These are phyloP conservation scores for Litchi chinensis DNA, from an alignment of 345 rosid species.

Conservation along the genomic window DNA sequence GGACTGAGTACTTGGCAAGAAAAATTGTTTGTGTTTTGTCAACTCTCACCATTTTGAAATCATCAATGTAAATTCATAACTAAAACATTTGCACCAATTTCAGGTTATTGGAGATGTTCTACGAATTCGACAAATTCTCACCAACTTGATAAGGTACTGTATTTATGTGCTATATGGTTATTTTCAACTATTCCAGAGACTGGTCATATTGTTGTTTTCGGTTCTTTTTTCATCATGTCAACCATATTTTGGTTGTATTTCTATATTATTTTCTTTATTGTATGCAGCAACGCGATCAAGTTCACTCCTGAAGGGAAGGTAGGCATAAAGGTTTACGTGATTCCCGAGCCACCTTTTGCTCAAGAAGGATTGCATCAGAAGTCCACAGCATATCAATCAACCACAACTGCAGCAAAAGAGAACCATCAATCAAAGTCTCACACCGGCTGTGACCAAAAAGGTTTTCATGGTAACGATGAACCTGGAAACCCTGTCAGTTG, in stretches of 20 bases:
- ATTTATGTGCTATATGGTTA: background rate
- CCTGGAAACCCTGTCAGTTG: slow-evolving; percentile 29
- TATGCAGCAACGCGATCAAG: slow-evolving; percentile 86
- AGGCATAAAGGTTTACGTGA: slow-evolving; percentile 72
- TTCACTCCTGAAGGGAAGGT: slow-evolving; percentile 95
- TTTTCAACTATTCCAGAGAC: background rate
- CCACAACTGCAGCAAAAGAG: slow-evolving; percentile 31
- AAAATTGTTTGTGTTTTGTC: background rate
- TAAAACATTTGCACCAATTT: slow-evolving; percentile 14
- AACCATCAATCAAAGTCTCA: slow-evolving; percentile 31
- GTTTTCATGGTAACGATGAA: slow-evolving; percentile 30
- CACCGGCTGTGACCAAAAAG: slow-evolving; percentile 27
- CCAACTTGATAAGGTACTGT: slow-evolving; percentile 86
- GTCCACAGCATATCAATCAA: slow-evolving; percentile 31
- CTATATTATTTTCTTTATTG: background rate
- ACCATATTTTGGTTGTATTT: background rate
- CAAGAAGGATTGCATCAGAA: slow-evolving; percentile 42
- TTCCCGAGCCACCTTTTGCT: slow-evolving; percentile 62
- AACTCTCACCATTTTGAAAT: background rate
- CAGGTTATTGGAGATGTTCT: slow-evolving; percentile 96
- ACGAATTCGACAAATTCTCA: slow-evolving; percentile 92
- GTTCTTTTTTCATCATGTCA: background rate
- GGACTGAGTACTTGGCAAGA: background rate
- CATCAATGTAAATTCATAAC: background rate
- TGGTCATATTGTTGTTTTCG: background rate